Evolutionary conservation across 208 protist genomes (phyloP), one percentile per base, ranked within the genome.

Genomic region (Leishmania tarentolae): DNA sequence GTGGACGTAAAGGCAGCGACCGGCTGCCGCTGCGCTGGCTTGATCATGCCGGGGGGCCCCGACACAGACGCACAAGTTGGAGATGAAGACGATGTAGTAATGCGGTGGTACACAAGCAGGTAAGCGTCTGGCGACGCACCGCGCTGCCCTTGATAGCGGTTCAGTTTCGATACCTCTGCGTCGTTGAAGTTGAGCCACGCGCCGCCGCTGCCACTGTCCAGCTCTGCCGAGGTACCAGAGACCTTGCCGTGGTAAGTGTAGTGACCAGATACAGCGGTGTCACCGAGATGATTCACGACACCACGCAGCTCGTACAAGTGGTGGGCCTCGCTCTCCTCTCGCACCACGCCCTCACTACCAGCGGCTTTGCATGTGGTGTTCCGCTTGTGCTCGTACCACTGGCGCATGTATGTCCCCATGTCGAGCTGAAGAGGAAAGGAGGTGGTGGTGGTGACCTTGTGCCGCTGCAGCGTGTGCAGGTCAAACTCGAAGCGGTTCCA

Each of bases 401-500:
- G 83, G 21, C 83, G 79, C 70, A 88, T 83, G 75, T 93, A 91
- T 17, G 82, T 44, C 17, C 84, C 81, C 75, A 97, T 83, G 76
- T 97, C 92, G 57, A 94, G 92, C 70, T 83, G 79, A 40, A 86
- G 66, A 19, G 92, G 92, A 59, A 93, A 94, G 2, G 65, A 80
- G 5, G 92, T 86, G 17, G 85, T 40, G n/a, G 84, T 84, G 59
- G 85, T 89, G 35, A 94, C 70, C 82, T 97, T 97, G 59, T 91
- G 79, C 24, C 92, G 78, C 82, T 93, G 87, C 72, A 94, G 78
- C 35, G 89, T 91, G n/a, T 88, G 71, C 68, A 88, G 35, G 76
- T 95, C 90, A 79, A 93, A 97, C 68, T 88, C 88, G 76, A 97
- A 97, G 31, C 92, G 89, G 70, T 97, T 95, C 61, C 93, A 83